Conservation (phyloP, 176 grass and related monocot species). For the Paspalum notatum region DNA sequence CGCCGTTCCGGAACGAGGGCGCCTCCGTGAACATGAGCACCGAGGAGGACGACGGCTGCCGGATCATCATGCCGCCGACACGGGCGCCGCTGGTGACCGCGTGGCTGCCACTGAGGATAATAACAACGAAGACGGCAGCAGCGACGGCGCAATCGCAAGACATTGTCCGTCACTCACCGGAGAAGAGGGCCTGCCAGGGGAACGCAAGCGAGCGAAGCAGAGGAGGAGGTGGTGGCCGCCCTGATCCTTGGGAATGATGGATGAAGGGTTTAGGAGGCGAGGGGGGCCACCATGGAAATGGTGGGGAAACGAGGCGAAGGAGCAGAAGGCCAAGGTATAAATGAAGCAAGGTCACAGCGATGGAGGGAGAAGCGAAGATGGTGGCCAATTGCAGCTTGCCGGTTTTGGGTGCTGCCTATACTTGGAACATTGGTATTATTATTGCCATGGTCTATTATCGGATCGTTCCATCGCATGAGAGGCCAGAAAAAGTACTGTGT, state of each 20-base stretch:
- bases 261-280: conserved; percentile 47
- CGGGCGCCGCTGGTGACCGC: conserved; percentile 28
- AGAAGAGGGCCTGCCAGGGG: too few relatives aligned
- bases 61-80: conserved; percentile 34
- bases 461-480: background rate
- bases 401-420: conserved; percentile 27
- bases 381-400: conserved; percentile 5
- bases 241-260: conserved; percentile 45
- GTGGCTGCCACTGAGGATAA: conserved; percentile 11
- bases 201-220: too few relatives aligned
- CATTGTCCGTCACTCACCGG: conserved; percentile 26
- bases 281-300: conserved; percentile 40
- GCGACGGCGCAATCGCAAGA: background rate
- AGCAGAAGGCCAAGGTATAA: conserved; percentile 6
- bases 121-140: background rate
- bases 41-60: conserved; percentile 3
- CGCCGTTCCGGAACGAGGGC: conserved; percentile 63
- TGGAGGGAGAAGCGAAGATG: conserved; percentile 7
- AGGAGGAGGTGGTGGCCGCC: conserved; percentile 39
- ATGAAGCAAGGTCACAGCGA: conserved; percentile 16
- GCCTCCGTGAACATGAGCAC: conserved; percentile 58
- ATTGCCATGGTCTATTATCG: conserved; percentile 33
- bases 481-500: background rate
- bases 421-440: conserved; percentile 20
- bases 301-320: conserved; percentile 30